phyloP scores from a whole-genome alignment of 805 yeast genomes.

The Pichia insulana region DNA sequence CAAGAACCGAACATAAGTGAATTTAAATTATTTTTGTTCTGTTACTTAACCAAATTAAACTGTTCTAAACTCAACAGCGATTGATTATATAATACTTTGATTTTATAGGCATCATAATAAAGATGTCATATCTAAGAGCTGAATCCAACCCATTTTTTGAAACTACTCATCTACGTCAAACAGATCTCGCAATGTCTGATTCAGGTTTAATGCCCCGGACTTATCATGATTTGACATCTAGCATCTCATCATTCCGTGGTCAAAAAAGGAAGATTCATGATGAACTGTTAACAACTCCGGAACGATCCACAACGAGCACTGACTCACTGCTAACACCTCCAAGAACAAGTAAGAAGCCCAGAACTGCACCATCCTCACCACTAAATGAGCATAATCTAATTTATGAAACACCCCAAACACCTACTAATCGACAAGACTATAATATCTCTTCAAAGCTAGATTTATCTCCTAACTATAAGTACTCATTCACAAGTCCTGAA shows the following conservation, averaged over 20 bases:
- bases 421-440: slow-evolving; percentile 8
- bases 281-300: slow-evolving; percentile 3
- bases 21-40: too few relatives aligned
- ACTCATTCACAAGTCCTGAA: slow-evolving; percentile 15
- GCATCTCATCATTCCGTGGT: neutral
- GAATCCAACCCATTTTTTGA: slow-evolving; percentile 2
- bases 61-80: too few relatives aligned
- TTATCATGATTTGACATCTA: neutral
- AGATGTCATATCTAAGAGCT: slow-evolving; percentile 2
- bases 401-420: slow-evolving; percentile 19
- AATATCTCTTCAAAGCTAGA: neutral
- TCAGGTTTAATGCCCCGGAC: slow-evolving; percentile 6
- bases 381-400: slow-evolving; percentile 1
- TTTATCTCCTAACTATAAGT: slow-evolving; percentile 1
- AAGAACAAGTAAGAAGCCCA: slow-evolving; percentile 18
- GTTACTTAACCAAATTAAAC: too few relatives aligned
- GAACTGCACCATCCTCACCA: slow-evolving; percentile 27
- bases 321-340: slow-evolving; percentile 10
- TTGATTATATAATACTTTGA: too few relatives aligned
- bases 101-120: too few relatives aligned
- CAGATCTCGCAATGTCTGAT: neutral
- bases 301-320: neutral
- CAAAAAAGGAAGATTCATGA: slow-evolving; percentile 5
- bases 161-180: neutral
- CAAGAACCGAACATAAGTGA: too few relatives aligned